Evolutionary conservation across 306 rosid species (phyloP), one percentile per base, ranked within the genome.

Genomic region (Acacia confusa): DNA sequence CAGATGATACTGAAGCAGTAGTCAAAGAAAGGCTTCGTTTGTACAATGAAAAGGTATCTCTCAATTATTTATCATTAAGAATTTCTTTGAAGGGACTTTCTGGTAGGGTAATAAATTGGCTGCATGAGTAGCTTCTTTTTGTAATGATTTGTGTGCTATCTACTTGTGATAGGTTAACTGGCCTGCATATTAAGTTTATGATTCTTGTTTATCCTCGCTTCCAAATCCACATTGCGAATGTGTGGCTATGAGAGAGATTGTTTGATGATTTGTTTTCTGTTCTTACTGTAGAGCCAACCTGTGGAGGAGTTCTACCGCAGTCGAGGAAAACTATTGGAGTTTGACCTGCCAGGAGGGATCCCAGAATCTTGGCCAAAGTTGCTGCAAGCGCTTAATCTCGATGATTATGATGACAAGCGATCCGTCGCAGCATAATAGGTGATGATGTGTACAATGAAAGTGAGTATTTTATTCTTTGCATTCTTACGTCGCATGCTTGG

Each of bases 291-390:
- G 99, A 93, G 97, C 79, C 93, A 78, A 69, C 97, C 98, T 72
- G 96, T 95, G 74, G 98, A 93, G 82, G 96, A 85, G 52, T 95
- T 92, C 72, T 95, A 93, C 87, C 90, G 92, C 24, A 85, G 91
- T 67, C 83, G 87, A 82, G 99, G 89, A 43, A 90, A 92, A 86
- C 45, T 95, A 60, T 32, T 93, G 90, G 97, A 93, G 83, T 95
- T 95, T 87, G 86, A 89, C 47, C 85, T 95, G 24, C 99, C 98
- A 7, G 99, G 99, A 75, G 99, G 99, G n/a, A 95, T 95, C 81
- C 96, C 96, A 1, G 98, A 91, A 81, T 93, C 99, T 76, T 95
- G 99, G 99, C 98, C 98, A 20, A 95, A 92, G 88, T 85, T 95
- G 86, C 89, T 95, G 63, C 92, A 89, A 45, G 97, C 89, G 47